Evolutionary conservation across 345 rosid genomes (phyloP).

Genomic region (Gossypium mustelinum): DNA sequence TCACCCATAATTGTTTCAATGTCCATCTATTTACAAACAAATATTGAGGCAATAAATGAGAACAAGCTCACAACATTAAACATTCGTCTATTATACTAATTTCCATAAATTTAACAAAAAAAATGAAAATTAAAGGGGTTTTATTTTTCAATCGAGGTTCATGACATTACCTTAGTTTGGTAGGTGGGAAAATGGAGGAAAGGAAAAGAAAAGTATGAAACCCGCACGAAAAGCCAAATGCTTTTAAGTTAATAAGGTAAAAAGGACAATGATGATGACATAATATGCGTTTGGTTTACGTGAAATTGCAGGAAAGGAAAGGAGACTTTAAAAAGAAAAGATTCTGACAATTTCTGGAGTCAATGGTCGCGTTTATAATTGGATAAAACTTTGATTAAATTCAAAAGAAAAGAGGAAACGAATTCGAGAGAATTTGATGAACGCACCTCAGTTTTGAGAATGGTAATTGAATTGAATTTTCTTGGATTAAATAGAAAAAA

Average conservation of each 20-base stretch:
- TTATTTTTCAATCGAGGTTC: background rate
- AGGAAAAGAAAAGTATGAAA: background rate
- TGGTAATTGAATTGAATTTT: background rate
- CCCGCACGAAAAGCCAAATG: background rate
- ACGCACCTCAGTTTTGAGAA: background rate
- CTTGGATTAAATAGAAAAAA: background rate
- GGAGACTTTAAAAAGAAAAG: background rate
- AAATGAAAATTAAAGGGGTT: background rate
- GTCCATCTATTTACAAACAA: constrained; percentile 45
- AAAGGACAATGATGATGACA: background rate
- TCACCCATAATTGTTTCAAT: constrained; percentile 69
- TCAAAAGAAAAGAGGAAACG: background rate
- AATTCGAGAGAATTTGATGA: background rate
- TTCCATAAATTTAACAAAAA: background rate
- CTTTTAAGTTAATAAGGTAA: background rate
- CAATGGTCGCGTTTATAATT: background rate
- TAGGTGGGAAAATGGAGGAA: background rate
- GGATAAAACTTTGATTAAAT: background rate
- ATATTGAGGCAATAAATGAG: background rate
- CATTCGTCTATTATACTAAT: background rate
- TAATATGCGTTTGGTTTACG: background rate
- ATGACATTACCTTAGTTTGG: background rate
- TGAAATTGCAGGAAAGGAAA: background rate
- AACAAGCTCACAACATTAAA: background rate
- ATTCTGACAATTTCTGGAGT: background rate